Base-by-base conservation (phyloP, 2,329 filamentous ascomycete species). In the Dothideomycetidae sp. region DNA sequence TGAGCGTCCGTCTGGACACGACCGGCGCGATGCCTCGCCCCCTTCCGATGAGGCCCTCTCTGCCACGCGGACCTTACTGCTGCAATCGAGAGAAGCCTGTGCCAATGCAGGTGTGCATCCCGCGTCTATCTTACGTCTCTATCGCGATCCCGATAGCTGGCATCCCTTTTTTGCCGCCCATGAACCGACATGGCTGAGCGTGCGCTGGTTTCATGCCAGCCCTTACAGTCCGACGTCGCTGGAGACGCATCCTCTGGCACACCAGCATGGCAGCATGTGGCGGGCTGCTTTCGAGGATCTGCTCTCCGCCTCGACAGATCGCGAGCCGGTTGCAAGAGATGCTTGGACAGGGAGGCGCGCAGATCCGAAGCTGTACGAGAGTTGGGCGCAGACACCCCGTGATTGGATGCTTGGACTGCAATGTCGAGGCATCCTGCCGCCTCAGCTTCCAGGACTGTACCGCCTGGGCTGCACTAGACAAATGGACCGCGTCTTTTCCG, bases 271-370 rank as follows among this genome's bases (percentile, higher is more conserved):
- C 44, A 45, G 56, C 33, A 59, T 60, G 19, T 74, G 71, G 70
- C 61, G 67, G 11, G 64, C 67, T 35, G 71, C 72, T 0, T 75
- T 73, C 45, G 70, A 75, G 46, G 72, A 77, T 46, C 59, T 76
- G 7, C 45, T 75, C 11, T 61, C 61, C 33, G 55, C 68, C 2
- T 56, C 51, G 3, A 42, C 57, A 2, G 54, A 52, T 31, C 56
- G 54, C 29, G 37, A 39, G 13, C 36, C 36, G 33, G 14, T 23
- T 4, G 43, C 43, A 3, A 14, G 36, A n/a, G 37, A 42, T 11
- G 43, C 40, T 9, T 44, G 43, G 43, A 31, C 36, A 16, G 43
- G 40, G 12, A 21, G 31, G 28, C 30, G 29, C 10, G 36, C 42
- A 10, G 39, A 42, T 11, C 40, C 42, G 18, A 32, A 17, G 13